These are phyloP conservation scores for Hamamelis virginiana DNA, from an alignment of 164 flowering plant genomes.

Conservation along the genomic window DNA sequence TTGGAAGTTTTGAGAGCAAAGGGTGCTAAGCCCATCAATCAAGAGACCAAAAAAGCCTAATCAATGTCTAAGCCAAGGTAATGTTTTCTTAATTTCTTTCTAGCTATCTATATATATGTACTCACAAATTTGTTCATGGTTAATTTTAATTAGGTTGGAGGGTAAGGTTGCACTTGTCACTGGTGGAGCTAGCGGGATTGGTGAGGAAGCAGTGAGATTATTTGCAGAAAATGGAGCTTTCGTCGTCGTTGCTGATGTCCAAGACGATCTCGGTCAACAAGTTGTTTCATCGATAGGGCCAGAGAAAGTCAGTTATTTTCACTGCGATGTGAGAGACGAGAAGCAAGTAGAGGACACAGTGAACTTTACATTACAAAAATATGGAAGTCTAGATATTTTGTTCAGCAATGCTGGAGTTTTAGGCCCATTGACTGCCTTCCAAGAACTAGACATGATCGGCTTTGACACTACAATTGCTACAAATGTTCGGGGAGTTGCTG, in stretches of 20 bases:
- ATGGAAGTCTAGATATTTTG: conserved; percentile 28
- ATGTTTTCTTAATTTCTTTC: too few relatives aligned
- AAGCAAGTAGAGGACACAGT: conserved; percentile 22
- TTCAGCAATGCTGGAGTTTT: conserved; percentile 37
- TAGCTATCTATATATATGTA: too few relatives aligned
- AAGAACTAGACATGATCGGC: conserved; percentile 16
- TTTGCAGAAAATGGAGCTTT: conserved; percentile 26
- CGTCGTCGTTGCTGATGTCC: conserved; percentile 27
- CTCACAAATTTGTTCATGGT: too few relatives aligned
- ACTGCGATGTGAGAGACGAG: conserved; percentile 38
- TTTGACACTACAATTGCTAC: conserved; percentile 18
- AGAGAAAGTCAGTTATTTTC: conserved; percentile 13
- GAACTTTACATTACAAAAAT: conserved; percentile 11
- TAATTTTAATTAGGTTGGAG: conserved; percentile 12
- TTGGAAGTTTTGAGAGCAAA: too few relatives aligned
- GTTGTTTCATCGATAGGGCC: conserved; percentile 22
- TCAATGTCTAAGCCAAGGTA: too few relatives aligned
- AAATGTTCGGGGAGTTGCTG: conserved; percentile 20
- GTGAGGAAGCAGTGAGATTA: conserved; percentile 24
- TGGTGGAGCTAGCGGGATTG: conserved; percentile 34
- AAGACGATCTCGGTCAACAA: conserved; percentile 24
- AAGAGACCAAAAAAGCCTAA: too few relatives aligned
- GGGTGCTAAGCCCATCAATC: too few relatives aligned
- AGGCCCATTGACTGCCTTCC: conserved; percentile 7
- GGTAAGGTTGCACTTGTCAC: conserved; percentile 32